Base-by-base conservation (phyloP, 2,329 filamentous ascomycete genomes). In the Clonostachys byssicola region DNA sequence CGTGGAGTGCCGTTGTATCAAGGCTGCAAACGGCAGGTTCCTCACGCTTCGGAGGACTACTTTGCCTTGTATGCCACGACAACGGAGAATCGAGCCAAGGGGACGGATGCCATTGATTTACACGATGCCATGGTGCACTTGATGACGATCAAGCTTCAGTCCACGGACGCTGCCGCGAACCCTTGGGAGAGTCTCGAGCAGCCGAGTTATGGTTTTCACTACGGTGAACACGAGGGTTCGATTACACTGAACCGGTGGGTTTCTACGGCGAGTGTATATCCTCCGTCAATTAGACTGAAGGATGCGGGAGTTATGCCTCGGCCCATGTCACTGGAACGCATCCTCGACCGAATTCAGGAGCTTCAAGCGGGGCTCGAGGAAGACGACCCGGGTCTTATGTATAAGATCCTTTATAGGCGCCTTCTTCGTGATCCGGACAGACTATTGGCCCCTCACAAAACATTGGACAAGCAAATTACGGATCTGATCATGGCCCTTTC, bases 171-270 rank as follows among this genome's bases (percentile, higher is more conserved):
- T 14, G 68, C 77, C 41, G 59, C 61, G 4, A 61, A 71, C 49
- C 85, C 83, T 3, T 89, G 83, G 86, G 79, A 86, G 51, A 85
- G 86, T 2, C 70, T 90, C 23, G 87, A 91, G 59, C 85, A 89
- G 57, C 87, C 87, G 5, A 88, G 84, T 60, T 82, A 83, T 63
- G 75, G 81, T 1, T 88, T 86, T 60, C 79, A 76, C 53, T 86
- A 81, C 61, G 87, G 87, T 12, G 70, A 71, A 44, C 73, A 79
- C 18, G 81, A 85, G 0, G 87, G 87, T 6, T 90, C 86, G 2
- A 78, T 87, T 45, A 89, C 86, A 1, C 67, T 91, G 44, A 89
- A 87, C 55, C 79, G 83, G 52, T 89, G 85, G 78, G 78, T 80
- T 12, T 74, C 77, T 47, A 71, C 78, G 52, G 79, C 76, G 16